Evolutionary conservation across 805 yeast genomes (phyloP), one percentile per base, ranked within the genome.

Genomic region (Teunomyces stri): DNA sequence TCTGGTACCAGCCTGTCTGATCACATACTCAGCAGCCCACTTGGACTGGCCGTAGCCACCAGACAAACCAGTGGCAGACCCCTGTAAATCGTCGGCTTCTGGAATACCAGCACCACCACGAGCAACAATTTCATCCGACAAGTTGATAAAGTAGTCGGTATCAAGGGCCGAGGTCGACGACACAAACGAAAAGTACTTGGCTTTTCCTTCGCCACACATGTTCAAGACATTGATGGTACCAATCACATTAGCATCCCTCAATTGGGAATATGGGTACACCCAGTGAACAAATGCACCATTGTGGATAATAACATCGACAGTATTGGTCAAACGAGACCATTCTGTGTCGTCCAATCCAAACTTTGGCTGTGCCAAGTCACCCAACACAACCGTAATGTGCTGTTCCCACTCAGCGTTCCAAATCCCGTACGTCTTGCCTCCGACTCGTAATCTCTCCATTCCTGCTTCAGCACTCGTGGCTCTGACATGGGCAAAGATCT

Each of bases 251-350:
- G 98, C 94, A 55, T 89, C 96, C 58, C 98, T 81, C 59, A 94
- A 74, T 54, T 87, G 88, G 42, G 85, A 71, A 69, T 94, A 94
- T 22, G 99, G 98, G 65, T 87, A 94, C 2, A 91, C 97, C 99
- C 99, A 94, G 66, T 94, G 99, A 33, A 94, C 99, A 51, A 91
- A 75, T 13, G 99, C 99, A 73, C 98, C 99, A 58, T 94, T 94
- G 67, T 94, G 99, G 51, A 94, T 80, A 44, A 94, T 83, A 3
- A 85, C 84, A 65, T 95, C 99, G 48, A 92, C 74, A 1, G 72
- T 68, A 12, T 78, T 66, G 7, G 81, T 70, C 49, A 94, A 76
- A 6, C 58, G 42, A 1, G 55, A 38, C 96, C 96, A 94, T 28
- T 72, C 69, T 3, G 57, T 64, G 30, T 76, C 75, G 13, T 69